A percentile compares a stretch with the other conserved stretches of the same genome.
Conservation (phyloP, 2,329 filamentous ascomycete genomes). For the Cladophialophora chaetospira region DNA sequence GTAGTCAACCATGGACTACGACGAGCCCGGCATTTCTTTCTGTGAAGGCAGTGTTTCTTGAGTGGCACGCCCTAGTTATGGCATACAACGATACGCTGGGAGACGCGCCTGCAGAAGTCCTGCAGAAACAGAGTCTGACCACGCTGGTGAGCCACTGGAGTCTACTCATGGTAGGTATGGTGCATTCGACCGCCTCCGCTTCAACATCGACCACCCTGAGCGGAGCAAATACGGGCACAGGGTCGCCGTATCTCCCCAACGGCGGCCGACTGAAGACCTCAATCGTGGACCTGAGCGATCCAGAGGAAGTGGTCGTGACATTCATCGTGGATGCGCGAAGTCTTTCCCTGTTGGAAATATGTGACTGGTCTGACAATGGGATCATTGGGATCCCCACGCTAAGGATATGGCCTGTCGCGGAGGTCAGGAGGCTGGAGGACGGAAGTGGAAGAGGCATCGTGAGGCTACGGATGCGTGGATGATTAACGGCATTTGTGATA, state of each 20-base stretch:
- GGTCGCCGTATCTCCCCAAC: neutral
- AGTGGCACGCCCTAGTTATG: constrained; percentile 1
- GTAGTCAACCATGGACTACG: neutral
- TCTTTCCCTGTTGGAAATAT: constrained; percentile 1
- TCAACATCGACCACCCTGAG: neutral
- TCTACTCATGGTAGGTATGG: neutral
- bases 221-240: neutral
- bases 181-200: neutral
- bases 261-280: constrained; percentile 2
- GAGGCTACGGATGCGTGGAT: neutral
- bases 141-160: constrained; percentile 2
- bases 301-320: neutral
- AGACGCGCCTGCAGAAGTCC: neutral
- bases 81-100: neutral
- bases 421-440: neutral
- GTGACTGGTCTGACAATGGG: constrained; percentile 2
- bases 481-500: neutral
- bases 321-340: neutral
- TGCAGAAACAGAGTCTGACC: neutral
- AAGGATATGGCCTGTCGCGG: neutral
- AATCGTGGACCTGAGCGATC: neutral
- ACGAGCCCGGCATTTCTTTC: neutral
- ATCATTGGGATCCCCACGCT: neutral
- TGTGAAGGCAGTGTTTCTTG: constrained; percentile 1
- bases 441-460: neutral